Conservation (phyloP, 768 basidiomycete species). For the Leccinum sublutescens region DNA sequence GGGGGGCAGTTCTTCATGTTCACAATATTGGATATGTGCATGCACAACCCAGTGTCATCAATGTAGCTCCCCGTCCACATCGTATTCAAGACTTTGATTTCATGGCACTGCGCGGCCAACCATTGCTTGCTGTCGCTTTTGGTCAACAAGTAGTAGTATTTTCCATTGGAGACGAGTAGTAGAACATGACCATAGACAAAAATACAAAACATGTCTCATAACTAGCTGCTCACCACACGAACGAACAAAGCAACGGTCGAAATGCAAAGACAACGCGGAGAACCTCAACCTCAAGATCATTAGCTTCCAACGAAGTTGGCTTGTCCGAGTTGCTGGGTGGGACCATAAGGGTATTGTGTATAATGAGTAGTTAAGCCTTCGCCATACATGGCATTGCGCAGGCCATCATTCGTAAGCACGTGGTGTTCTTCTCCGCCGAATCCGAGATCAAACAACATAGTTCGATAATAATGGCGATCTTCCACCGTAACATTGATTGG, state of each 20-base stretch:
- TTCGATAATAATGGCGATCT: constrained; percentile 72
- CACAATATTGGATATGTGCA: constrained; percentile 66
- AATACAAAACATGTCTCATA: constrained; percentile 24
- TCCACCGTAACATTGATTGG: constrained; percentile 33
- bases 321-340: constrained; percentile 21
- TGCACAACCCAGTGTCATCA: constrained; percentile 59
- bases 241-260: constrained; percentile 1
- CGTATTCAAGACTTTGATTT: constrained; percentile 77
- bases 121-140: constrained; percentile 65
- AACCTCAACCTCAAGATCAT: not conserved
- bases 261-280: not conserved
- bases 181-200: constrained; percentile 4
- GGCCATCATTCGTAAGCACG: constrained; percentile 20
- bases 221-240: constrained; percentile 15
- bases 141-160: constrained; percentile 60
- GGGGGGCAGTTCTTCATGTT: constrained; percentile 68
- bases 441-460: constrained; percentile 74
- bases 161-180: constrained; percentile 60
- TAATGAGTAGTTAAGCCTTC: constrained; percentile 37
- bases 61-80: constrained; percentile 59
- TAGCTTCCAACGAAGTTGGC: constrained; percentile 25
- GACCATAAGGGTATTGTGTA: constrained; percentile 34
- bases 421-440: constrained; percentile 46
- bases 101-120: constrained; percentile 56
- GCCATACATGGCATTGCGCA: constrained; percentile 29